phyloP scores from a whole-genome alignment of 495 filamentous ascomycete species.

The Penicillium mononematosum region DNA sequence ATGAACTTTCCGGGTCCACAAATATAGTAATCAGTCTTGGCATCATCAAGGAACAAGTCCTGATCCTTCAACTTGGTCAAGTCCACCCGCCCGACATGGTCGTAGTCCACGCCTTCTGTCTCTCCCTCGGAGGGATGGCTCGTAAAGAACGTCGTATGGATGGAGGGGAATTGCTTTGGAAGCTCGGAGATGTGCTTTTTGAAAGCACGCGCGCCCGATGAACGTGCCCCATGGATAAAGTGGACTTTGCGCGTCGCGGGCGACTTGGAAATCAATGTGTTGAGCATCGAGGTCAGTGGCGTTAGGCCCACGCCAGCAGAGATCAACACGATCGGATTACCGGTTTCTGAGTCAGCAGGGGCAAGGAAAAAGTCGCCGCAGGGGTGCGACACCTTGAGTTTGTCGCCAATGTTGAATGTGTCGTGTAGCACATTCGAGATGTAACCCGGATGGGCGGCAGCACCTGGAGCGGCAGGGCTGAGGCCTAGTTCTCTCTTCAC shows the following conservation, averaged over 20 bases:
- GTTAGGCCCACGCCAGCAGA: conserved; percentile 71
- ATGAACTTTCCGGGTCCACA: conserved; percentile 71
- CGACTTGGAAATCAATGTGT: conserved; percentile 48
- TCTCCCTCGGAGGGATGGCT: conserved; percentile 42
- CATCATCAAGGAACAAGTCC: conserved; percentile 54
- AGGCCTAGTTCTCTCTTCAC: conserved; percentile 65
- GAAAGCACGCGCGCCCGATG: conserved; percentile 40
- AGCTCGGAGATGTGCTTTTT: conserved; percentile 49
- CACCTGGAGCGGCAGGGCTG: conserved; percentile 39
- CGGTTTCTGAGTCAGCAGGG: conserved; percentile 14
- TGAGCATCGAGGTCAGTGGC: conserved; percentile 65
- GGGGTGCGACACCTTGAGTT: conserved; percentile 63
- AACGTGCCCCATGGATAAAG: conserved; percentile 62
- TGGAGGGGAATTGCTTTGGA: conserved; percentile 37
- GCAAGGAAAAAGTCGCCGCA: conserved; percentile 69
- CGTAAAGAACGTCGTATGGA: conserved; percentile 42
- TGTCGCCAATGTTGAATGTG: conserved; percentile 55
- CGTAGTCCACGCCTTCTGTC: conserved; percentile 53
- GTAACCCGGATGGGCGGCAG: conserved; percentile 54
- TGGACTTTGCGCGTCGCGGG: conserved; percentile 47
- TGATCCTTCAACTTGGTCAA: conserved; percentile 51
- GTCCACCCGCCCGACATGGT: conserved; percentile 55
- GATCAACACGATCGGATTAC: conserved; percentile 60
- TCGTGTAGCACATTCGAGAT: conserved; percentile 72
- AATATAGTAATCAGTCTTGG: conserved; percentile 61